These are phyloP conservation scores for Tulasnella sp. DNA, from an alignment of 768 basidiomycete genomes.

Conservation along the genomic window DNA sequence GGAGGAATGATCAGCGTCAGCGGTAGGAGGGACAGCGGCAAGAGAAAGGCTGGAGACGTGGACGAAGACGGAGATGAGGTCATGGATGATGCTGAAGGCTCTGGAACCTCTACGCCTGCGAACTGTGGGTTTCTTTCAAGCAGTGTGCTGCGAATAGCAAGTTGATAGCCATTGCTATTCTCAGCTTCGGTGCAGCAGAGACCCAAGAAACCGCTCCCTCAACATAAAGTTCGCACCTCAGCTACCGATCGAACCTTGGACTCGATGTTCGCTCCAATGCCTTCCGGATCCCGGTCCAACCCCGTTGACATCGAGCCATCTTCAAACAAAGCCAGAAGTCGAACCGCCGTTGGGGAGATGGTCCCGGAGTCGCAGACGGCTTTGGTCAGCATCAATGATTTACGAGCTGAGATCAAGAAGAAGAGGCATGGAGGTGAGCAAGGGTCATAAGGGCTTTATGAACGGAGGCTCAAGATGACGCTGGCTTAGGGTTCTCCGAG, in stretches of 20 bases:
- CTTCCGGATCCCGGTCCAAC: background rate
- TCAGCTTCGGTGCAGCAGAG: background rate
- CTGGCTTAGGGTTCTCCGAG: slow-evolving; percentile 55
- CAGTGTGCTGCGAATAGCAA: background rate
- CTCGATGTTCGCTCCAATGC: slow-evolving; percentile 64
- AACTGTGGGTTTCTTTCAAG: background rate
- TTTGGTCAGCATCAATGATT: slow-evolving; percentile 56
- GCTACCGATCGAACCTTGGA: slow-evolving; percentile 81
- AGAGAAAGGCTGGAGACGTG: background rate
- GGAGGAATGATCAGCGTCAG: slow-evolving; percentile 1
- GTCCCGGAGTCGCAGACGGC: slow-evolving; percentile 68
- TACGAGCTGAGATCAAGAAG: slow-evolving; percentile 50
- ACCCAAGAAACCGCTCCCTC: slow-evolving; percentile 50
- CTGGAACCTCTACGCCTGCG: background rate
- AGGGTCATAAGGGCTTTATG: background rate
- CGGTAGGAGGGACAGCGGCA: background rate
- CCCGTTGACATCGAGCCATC: background rate
- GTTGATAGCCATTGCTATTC: background rate
- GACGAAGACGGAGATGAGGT: slow-evolving; percentile 17
- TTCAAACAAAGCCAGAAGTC: slow-evolving; percentile 31
- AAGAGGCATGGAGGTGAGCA: slow-evolving; percentile 56
- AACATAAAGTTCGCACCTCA: slow-evolving; percentile 89
- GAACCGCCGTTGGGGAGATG: slow-evolving; percentile 26
- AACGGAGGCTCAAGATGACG: background rate
- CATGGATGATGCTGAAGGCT: background rate